Base-by-base conservation (phyloP, 2,329 filamentous ascomycete species). In the Chrysoporthe deuterocubensis region DNA sequence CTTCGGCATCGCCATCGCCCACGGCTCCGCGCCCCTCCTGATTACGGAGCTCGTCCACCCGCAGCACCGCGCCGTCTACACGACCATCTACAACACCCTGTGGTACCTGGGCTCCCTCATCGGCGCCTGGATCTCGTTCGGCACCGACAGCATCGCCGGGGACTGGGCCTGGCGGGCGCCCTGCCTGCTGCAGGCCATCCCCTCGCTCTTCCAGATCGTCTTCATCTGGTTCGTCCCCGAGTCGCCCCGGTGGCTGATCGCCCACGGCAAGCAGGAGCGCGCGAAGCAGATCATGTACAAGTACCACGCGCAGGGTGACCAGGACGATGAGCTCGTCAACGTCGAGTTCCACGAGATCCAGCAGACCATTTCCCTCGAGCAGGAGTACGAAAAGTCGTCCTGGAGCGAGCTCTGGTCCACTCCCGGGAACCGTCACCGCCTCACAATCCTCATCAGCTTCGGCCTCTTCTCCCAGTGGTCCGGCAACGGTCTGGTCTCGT, bases 171-270 rank as follows among this genome's bases (percentile, higher is more conserved):
- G 48, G 71, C 62, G 66, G 14, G 67, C 44, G 44, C 68, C 71
- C 26, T 69, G 66, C 52, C 62, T 69, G 1, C 54, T 69, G 32
- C 69, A 70, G 48, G 69, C 66, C 16, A 68, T 70, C n/a, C 69
- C 69, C 48, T 81, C 82, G 16, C 75, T 83, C n/a, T 80, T 90
- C 66, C 89, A 91, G 79, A 80, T 91, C 52, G 65, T 78, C n/a
- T 89, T 89, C 73, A 88, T 92, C 76, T 91, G 85, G 79, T 87
- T 81, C 78, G 80, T 91, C n/a, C 89, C 90, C 5, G 90, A 92
- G 77, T 89, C 85, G 0, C 90, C 89, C 0, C 84, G 89, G 70
- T 92, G 84, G 80, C 84, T 92, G 16, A 82, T 90, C 71, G 82
- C 84, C 73, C 89, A 89, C 77, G 89, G 90, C 72, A 81, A 69